Conservation (phyloP, 2,329 filamentous ascomycete genomes). For the Alternaria incomplexa region DNA sequence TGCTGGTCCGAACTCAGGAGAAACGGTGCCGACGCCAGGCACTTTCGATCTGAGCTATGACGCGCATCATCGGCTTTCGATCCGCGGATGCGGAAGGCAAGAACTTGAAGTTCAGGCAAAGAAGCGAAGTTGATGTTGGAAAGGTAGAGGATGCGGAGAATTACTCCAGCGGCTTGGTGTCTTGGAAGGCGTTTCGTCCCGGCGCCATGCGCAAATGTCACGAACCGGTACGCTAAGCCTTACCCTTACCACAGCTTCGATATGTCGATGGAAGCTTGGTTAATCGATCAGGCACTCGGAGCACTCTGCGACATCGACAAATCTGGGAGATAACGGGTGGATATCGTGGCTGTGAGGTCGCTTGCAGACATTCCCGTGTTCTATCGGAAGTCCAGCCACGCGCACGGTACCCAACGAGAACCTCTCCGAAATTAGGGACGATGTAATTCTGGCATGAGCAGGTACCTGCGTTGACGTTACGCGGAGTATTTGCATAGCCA, state of each 20-base stretch:
- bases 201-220: neutral
- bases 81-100: neutral
- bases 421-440: neutral
- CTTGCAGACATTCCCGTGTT: neutral
- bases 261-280: neutral
- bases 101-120: neutral
- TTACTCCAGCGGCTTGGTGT: constrained; percentile 4
- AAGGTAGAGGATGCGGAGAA: neutral
- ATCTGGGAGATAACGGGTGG: neutral
- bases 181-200: neutral
- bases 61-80: constrained; percentile 3
- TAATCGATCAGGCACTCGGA: neutral
- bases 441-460: neutral
- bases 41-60: constrained; percentile 15
- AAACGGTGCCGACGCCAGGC: constrained; percentile 19
- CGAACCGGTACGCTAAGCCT: neutral
- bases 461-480: neutral
- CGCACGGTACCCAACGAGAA: neutral
- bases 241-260: neutral
- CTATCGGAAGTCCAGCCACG: neutral
- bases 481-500: neutral
- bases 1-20: constrained; percentile 25
- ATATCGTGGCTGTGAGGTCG: neutral
- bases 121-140: neutral
- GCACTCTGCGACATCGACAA: neutral